Evolutionary conservation across 768 basidiomycete genomes (phyloP), one percentile per base, ranked within the genome.

Genomic region (Naematelia encephala): DNA sequence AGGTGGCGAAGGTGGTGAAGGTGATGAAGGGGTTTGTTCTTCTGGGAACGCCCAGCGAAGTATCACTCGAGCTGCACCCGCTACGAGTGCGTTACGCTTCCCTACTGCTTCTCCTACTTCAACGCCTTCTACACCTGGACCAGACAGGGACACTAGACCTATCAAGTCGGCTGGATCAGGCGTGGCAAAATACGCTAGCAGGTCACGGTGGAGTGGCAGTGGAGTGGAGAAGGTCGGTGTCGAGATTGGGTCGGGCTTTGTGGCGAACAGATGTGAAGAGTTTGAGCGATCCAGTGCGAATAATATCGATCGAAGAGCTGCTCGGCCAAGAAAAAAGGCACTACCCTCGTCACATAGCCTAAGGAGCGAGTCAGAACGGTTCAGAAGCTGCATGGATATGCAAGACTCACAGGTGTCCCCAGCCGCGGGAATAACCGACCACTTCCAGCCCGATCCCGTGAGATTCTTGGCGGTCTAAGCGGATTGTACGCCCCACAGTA

Each of bases 261-360:
- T 3, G 10, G 62, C 34, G 55, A 62, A 63, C 46, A 69, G 53
- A 21, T 42, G 43, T 14, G 51, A 50, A 10, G 66, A 68, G 2
- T 57, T 30, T 4, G 50, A n/a, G 1, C 66, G 59, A 57, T 77
- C 75, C 39, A 64, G 56, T 12, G 47, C 22, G 14, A 48, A 23
- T 5, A 77, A 64, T 13, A 75, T 46, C 28, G 51, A 52, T 2
- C 68, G 66, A 46, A 75, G 67, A 19, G 72, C 72, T 5, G 72
- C 60, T 19, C 70, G 66, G 3, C 66, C 68, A 52, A 77, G 51
- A 50, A 55, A 59, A 52, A 68, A 75, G n/a, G 72, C 75, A 0
- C 73, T 75, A 0, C 75, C 75, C 56, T 75, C 75, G 62, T 77
- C 75, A 21, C 73, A 70, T 5, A 77, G 66, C 4, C 75, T 74